Evolutionary conservation across 306 rosid genomes (phyloP), one percentile per base, ranked within the genome.

Genomic region (Rubus idaeus): DNA sequence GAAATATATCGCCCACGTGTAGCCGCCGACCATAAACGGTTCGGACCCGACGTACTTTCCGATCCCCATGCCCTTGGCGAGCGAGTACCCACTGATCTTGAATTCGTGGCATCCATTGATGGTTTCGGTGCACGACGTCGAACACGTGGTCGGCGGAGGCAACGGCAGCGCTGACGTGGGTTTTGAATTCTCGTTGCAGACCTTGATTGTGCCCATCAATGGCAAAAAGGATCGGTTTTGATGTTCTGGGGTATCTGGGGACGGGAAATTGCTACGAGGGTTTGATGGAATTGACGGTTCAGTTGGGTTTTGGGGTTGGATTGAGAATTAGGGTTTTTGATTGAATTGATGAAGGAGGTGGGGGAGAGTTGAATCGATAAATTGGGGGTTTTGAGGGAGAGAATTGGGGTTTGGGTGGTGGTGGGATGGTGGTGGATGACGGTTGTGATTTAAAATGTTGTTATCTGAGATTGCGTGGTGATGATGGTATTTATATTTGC

Each of bases 1-100:
- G 84, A 89, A 89, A 73, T 89, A 86, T 23, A 89, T 74, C 17
- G 92, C 90, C 92, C 92, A 89, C 61, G 77, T 82, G 57, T 84
- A 83, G 26, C 92, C 92, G 12, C 92, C 92, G 10, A 89, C 89
- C 50, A 68, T 55, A 73, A 89, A 89, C 42, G 86, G 83, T 18
- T 89, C 92, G 64, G 90, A 89, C 13, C 90, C 78, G 10, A 89
- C 77, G 87, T 78, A 84, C 76, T 84, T 84, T 8, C 90, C 90
- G 62, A 89, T 79, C 70, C 90, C 92, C 84, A 84, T 82, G 18
- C 92, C 92, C 68, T 84, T 89, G 39, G 71, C 80, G 12, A 89
- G 84, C 16, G 90, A 86, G 77, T 73, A 89, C 5, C 92, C 92
- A 35, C 74, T 55, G 85, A 89, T 78, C 84, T 80, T 86, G 70